Percentiles rank a stretch among this genome's conserved stretches.
Evolutionary conservation across 2,329 filamentous ascomycete species (phyloP).

Genomic region (Incumbomyces lentus): DNA sequence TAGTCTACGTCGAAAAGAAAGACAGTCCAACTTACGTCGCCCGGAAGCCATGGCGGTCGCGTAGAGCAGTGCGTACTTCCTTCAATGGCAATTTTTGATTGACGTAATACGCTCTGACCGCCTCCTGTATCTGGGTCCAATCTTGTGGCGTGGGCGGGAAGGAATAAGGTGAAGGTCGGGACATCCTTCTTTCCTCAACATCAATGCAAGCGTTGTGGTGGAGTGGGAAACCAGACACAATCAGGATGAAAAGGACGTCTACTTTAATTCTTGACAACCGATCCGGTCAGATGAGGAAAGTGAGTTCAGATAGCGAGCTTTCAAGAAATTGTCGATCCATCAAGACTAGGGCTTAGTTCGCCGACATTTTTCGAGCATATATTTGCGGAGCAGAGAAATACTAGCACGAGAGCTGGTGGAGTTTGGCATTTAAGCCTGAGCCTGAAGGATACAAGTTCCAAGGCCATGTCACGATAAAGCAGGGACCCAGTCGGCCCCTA

Average conservation of each 20-base stretch:
- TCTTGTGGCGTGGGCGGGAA: slow-evolving; percentile 5
- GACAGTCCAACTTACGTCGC: slow-evolving; percentile 16
- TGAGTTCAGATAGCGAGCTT: neutral
- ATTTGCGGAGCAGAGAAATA: neutral
- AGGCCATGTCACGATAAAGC: too few species aligned
- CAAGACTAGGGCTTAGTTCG: too few species aligned
- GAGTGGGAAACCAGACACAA: neutral
- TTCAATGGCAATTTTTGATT: slow-evolving; percentile 7
- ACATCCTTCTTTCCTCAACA: slow-evolving; percentile 3
- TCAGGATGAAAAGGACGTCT: slow-evolving; percentile 1
- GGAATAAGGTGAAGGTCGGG: slow-evolving; percentile 3
- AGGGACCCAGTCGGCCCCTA: too few species aligned
- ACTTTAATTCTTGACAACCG: neutral
- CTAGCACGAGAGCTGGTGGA: neutral
- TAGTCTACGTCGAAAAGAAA: neutral
- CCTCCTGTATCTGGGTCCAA: slow-evolving; percentile 5
- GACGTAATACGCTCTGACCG: slow-evolving; percentile 6
- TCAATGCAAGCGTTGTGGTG: neutral
- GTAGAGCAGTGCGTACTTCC: slow-evolving; percentile 7
- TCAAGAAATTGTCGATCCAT: too few species aligned
- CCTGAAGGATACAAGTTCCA: too few species aligned
- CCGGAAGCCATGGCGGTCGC: slow-evolving; percentile 15
- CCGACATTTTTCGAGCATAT: too few species aligned
- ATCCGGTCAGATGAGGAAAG: slow-evolving; percentile 2
- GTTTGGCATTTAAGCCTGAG: too few species aligned